phyloP scores from a whole-genome alignment of 371 early-diverging fungal species.

The Mucor saturninus region DNA sequence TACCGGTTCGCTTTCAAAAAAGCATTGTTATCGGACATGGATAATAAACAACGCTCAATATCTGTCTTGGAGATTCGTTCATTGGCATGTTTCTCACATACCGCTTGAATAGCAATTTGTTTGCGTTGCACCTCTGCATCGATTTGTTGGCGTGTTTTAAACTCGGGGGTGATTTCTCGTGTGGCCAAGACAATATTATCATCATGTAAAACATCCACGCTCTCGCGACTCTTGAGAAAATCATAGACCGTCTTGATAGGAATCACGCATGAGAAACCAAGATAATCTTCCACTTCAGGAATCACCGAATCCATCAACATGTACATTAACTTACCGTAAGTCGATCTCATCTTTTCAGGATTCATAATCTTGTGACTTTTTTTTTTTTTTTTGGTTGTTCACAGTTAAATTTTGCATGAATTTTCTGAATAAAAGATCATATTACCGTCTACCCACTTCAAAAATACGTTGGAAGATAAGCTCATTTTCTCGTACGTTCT shows the following conservation, averaged over 20 bases:
- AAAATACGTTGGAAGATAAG: constrained; percentile 88
- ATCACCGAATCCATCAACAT: constrained; percentile 89
- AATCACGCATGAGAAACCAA: constrained; percentile 82
- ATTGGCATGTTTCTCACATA: constrained; percentile 83
- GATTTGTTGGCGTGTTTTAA: constrained; percentile 74
- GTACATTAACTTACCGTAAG: constrained; percentile 95
- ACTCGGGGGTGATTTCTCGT: constrained; percentile 85
- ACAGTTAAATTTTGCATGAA: background rate
- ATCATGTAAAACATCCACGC: constrained; percentile 76
- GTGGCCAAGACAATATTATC: constrained; percentile 86
- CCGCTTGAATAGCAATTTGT: constrained; percentile 82
- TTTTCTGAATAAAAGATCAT: background rate
- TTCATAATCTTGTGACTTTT: constrained; percentile 94
- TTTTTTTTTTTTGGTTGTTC: too few relatives aligned
- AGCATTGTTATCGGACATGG: constrained; percentile 95
- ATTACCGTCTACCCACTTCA: constrained; percentile 91
- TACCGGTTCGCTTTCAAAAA: constrained; percentile 85
- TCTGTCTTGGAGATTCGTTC: constrained; percentile 61
- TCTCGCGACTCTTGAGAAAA: constrained; percentile 68
- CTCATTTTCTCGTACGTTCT: constrained; percentile 80
- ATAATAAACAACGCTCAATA: constrained; percentile 87
- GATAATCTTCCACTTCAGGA: constrained; percentile 84
- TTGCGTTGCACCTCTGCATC: constrained; percentile 89
- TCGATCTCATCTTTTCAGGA: constrained; percentile 94
- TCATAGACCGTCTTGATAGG: constrained; percentile 90